These are phyloP conservation scores for Nemania serpens DNA, from an alignment of 2,329 filamentous ascomycete genomes.

Conservation along the genomic window DNA sequence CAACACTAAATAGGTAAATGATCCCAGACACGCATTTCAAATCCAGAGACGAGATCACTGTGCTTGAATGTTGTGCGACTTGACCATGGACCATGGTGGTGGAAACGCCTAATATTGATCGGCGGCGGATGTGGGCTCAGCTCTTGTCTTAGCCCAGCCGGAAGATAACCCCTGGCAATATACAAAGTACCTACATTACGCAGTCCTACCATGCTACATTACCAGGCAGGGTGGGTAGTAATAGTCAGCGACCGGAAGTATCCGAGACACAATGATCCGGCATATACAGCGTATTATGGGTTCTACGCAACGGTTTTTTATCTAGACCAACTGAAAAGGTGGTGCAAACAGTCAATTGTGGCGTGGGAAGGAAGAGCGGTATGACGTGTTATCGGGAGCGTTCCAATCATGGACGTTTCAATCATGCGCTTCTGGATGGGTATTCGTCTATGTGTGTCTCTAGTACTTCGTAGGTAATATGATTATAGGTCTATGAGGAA, in stretches of 20 bases:
- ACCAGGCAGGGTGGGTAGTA: background rate
- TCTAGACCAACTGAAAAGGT: too few species aligned
- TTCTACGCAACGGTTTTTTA: too few species aligned
- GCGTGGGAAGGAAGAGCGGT: too few species aligned
- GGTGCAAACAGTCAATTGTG: too few species aligned
- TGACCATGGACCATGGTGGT: background rate
- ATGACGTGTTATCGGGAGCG: background rate
- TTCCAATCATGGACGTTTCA: background rate
- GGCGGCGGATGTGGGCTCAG: conserved; percentile 11
- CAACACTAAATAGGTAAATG: background rate
- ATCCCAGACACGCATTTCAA: background rate
- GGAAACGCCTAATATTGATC: conserved; percentile 18
- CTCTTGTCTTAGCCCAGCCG: conserved; percentile 4
- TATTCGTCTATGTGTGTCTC: background rate
- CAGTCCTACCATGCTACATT: background rate
- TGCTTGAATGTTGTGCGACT: background rate
- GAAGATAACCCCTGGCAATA: background rate
- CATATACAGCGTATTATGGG: too few species aligned
- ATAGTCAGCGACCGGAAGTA: conserved; percentile 19
- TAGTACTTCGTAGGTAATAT: background rate
- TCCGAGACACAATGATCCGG: conserved; percentile 6
- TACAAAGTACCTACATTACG: background rate
- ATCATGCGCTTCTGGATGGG: background rate
- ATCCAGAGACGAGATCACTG: background rate
- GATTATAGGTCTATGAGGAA: background rate